Evolutionary conservation across 1,284 basidiomycete genomes (phyloP).

Genomic region (Boletellus deceptivus): DNA sequence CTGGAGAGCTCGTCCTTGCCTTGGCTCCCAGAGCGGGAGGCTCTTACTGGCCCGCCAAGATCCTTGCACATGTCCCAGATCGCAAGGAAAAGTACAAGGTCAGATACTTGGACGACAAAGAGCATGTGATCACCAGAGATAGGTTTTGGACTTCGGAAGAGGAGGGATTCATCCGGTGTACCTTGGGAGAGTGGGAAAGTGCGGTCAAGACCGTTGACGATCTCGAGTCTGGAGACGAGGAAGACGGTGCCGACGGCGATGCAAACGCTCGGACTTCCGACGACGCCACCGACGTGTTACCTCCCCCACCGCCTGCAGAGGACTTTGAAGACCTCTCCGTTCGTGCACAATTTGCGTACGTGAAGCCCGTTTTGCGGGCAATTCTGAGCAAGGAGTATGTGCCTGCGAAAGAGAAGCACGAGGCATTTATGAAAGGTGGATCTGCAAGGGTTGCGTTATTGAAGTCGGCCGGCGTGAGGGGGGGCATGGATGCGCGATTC

Average conservation of each 20-base stretch:
- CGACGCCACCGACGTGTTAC: conserved; percentile 37
- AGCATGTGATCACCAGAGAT: conserved; percentile 41
- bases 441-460: conserved; percentile 42
- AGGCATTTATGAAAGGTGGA: conserved; percentile 58
- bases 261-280: background rate
- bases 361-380: conserved; percentile 58
- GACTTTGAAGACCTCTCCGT: conserved; percentile 49
- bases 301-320: conserved; percentile 38
- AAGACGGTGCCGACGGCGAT: conserved; percentile 35
- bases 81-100: conserved; percentile 46
- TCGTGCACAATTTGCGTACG: conserved; percentile 60
- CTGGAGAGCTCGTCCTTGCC: conserved; percentile 64
- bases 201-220: conserved; percentile 44
- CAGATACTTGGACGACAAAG: conserved; percentile 52
- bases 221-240: conserved; percentile 47
- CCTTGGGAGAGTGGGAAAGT: conserved; percentile 55
- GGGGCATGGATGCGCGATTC: conserved; percentile 50
- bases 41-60: conserved; percentile 65
- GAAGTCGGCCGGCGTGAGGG: conserved; percentile 49
- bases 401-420: conserved; percentile 50
- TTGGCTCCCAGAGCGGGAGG: conserved; percentile 37
- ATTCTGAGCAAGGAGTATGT: conserved; percentile 54
- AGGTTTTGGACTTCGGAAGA: conserved; percentile 58
- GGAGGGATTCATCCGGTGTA: conserved; percentile 56
- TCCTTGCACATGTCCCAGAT: conserved; percentile 48